These are phyloP conservation scores for Lactarius psammicola DNA, from an alignment of 768 basidiomycete species.

Conservation along the genomic window DNA sequence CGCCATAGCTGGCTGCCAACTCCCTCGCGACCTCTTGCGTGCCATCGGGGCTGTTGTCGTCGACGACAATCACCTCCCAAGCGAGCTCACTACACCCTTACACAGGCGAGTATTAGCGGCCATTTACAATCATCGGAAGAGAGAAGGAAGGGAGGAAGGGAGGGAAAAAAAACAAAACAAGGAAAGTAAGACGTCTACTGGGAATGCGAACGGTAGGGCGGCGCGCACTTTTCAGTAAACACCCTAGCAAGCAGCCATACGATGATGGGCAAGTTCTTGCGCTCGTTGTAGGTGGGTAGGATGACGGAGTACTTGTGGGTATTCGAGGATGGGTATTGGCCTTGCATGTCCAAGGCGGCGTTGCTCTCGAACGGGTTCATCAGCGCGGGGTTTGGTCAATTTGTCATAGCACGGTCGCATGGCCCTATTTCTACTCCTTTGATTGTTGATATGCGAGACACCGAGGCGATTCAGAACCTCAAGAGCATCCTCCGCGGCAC, in stretches of 20 bases:
- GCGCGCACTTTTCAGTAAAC: slow-evolving; percentile 71
- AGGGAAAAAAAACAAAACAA: neutral
- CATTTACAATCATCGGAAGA: too few species aligned
- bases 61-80: slow-evolving; percentile 90
- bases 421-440: neutral
- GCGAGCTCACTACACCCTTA: slow-evolving; percentile 53
- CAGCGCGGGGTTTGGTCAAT: neutral
- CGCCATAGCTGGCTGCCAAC: slow-evolving; percentile 75
- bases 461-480: slow-evolving; percentile 29
- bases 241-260: slow-evolving; percentile 79
- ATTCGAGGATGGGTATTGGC: slow-evolving; percentile 36
- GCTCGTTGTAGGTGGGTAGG: slow-evolving; percentile 91
- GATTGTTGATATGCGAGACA: slow-evolving; percentile 15
- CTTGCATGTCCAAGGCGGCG: slow-evolving; percentile 63
- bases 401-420: neutral
- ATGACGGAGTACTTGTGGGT: slow-evolving; percentile 86
- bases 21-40: slow-evolving; percentile 86
- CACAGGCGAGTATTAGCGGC: slow-evolving; percentile 23
- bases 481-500: slow-evolving; percentile 51
- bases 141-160: too few species aligned
- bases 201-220: neutral
- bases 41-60: slow-evolving; percentile 91
- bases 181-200: neutral
- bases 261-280: slow-evolving; percentile 87
- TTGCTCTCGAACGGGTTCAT: slow-evolving; percentile 69